Evolutionary conservation across 2,329 filamentous ascomycete species (phyloP).

Genomic region (Metarhizium brunneum): DNA sequence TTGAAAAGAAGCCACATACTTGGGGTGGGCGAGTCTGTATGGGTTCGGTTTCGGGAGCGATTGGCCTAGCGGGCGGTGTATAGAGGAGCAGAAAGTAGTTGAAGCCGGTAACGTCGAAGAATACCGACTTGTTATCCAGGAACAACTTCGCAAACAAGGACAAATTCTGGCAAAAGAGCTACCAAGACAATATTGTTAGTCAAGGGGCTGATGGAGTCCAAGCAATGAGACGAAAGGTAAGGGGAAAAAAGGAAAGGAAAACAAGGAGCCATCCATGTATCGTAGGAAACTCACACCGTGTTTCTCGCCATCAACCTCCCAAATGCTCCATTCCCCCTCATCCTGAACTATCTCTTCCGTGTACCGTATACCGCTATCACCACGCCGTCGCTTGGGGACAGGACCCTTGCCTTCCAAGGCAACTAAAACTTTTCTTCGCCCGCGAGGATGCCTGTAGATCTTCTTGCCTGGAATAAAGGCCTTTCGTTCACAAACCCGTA

Average conservation of each 20-base stretch:
- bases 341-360: constrained; percentile 39
- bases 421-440: constrained; percentile 29
- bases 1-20: constrained; percentile 94
- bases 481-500: constrained; percentile 44
- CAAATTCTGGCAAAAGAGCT: constrained; percentile 89
- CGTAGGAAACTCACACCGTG: constrained; percentile 48
- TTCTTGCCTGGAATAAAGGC: constrained; percentile 53
- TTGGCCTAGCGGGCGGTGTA: constrained; percentile 33
- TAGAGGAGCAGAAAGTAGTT: constrained; percentile 89
- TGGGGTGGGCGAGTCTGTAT: constrained; percentile 15
- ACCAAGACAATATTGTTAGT: neutral
- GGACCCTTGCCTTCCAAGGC: constrained; percentile 20
- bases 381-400: constrained; percentile 28
- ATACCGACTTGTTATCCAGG: constrained; percentile 95
- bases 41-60: constrained; percentile 5
- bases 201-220: neutral
- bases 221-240: neutral
- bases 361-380: constrained; percentile 26
- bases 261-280: neutral
- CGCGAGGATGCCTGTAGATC: constrained; percentile 58
- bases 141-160: constrained; percentile 96
- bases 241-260: neutral
- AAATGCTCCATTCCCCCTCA: constrained; percentile 73
- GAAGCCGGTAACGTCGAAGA: constrained; percentile 92
- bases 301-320: constrained; percentile 85